phyloP scores from a whole-genome alignment of 2,329 filamentous ascomycete species.

The Monosporascus ibericus region DNA sequence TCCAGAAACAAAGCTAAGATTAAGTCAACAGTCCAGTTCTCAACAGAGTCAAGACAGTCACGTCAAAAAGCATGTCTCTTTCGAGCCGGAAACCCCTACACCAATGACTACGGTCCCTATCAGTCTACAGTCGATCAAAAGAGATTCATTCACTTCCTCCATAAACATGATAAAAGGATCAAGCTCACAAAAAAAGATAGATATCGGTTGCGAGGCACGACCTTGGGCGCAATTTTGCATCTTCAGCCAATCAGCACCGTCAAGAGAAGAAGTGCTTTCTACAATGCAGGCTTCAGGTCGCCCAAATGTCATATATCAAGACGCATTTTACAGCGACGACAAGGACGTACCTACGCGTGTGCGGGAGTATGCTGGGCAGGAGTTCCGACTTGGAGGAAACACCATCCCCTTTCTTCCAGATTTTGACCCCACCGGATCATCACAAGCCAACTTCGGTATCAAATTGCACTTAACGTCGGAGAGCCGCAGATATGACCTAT shows the following conservation, averaged over 20 bases:
- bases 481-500: slow-evolving; percentile 41
- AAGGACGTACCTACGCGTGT: slow-evolving; percentile 70
- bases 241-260: slow-evolving; percentile 27
- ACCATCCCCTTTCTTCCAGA: slow-evolving; percentile 73
- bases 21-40: slow-evolving; percentile 59
- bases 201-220: slow-evolving; percentile 20
- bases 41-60: slow-evolving; percentile 39
- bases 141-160: slow-evolving; percentile 11
- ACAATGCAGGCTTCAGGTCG: slow-evolving; percentile 53
- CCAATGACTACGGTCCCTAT: slow-evolving; percentile 3
- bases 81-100: slow-evolving; percentile 17
- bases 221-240: slow-evolving; percentile 23
- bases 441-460: slow-evolving; percentile 49
- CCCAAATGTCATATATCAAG: slow-evolving; percentile 71
- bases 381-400: slow-evolving; percentile 71
- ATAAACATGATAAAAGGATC: slow-evolving; percentile 8
- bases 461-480: slow-evolving; percentile 42
- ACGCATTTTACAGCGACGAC: slow-evolving; percentile 80
- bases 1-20: slow-evolving; percentile 52
- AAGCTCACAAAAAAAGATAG: slow-evolving; percentile 4
- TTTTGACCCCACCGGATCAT: slow-evolving; percentile 62
- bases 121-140: slow-evolving; percentile 8
- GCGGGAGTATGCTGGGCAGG: slow-evolving; percentile 80
- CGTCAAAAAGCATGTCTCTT: slow-evolving; percentile 29
- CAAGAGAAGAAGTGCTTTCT: slow-evolving; percentile 37